Percentiles rank a stretch among this genome's conserved stretches.
Evolutionary conservation across 2,329 filamentous ascomycete species (phyloP).

Genomic region (Helotiales sp.): DNA sequence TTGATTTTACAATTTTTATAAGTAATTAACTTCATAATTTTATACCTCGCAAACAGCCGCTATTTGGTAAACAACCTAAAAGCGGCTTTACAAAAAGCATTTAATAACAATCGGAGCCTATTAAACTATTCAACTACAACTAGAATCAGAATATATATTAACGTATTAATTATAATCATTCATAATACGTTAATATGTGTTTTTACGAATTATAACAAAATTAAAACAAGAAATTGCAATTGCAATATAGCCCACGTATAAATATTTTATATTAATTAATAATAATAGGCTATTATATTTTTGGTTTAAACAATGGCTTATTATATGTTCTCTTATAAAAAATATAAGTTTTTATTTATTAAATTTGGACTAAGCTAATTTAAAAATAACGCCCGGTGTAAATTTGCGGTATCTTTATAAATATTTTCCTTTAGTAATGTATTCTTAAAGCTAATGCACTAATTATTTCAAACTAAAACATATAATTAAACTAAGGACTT

Average conservation of each 20-base stretch:
- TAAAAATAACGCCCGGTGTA: not conserved
- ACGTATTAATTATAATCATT: not conserved
- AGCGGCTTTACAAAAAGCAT: not conserved
- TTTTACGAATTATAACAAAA: not conserved
- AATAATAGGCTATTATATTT: not conserved
- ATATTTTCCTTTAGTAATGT: not conserved
- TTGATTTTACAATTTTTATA: not conserved
- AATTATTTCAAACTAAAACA: conserved; percentile 1
- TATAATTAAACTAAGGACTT: not conserved
- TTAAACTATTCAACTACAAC: not conserved
- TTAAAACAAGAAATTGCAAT: not conserved
- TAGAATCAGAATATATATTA: not conserved
- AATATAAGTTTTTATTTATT: not conserved
- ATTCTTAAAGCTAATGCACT: not conserved
- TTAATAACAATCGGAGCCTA: not conserved
- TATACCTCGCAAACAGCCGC: not conserved
- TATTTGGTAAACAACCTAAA: not conserved
- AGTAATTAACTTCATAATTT: conserved; percentile 1
- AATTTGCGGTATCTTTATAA: not conserved
- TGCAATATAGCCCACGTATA: not conserved
- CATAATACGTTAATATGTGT: not conserved
- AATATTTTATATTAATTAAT: not conserved
- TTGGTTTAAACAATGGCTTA: not conserved
- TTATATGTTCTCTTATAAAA: not conserved
- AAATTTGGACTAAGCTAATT: not conserved